Conservation (phyloP, 331 rosid species). For the Rosa hybrid region DNA sequence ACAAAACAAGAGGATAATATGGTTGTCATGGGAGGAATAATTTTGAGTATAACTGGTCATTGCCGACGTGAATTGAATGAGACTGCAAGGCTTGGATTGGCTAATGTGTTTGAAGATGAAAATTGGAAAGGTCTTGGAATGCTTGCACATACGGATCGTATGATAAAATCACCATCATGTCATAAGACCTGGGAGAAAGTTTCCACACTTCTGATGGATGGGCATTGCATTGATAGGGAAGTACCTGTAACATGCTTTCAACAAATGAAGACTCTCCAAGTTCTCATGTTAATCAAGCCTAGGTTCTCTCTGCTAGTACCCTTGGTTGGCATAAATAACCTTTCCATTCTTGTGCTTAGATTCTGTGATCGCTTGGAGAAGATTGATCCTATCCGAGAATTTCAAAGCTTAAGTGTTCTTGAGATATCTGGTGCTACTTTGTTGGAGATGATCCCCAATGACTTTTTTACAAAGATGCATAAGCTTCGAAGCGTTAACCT, state of each 20-base stretch:
- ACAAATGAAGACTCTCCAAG: slow-evolving; percentile 10
- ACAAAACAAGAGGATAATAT: slow-evolving; percentile 20
- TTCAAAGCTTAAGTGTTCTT: slow-evolving; percentile 18
- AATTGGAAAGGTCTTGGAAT: slow-evolving; percentile 33
- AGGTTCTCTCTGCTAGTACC: slow-evolving; percentile 13
- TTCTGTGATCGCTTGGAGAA: slow-evolving; percentile 32
- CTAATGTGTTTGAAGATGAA: slow-evolving; percentile 22
- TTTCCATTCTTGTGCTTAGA: slow-evolving; percentile 44
- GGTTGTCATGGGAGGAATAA: slow-evolving; percentile 22
- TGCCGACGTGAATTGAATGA: slow-evolving; percentile 2
- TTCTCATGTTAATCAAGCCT: slow-evolving; percentile 33
- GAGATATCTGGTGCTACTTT: slow-evolving; percentile 42
- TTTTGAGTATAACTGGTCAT: background rate
- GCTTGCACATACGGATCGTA: slow-evolving; percentile 20
- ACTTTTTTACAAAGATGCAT: slow-evolving; percentile 15
- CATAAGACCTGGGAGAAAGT: slow-evolving; percentile 12
- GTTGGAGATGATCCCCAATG: slow-evolving; percentile 1
- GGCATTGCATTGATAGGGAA: slow-evolving; percentile 28
- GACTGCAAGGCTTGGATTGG: slow-evolving; percentile 34
- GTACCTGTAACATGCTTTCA: slow-evolving; percentile 22
- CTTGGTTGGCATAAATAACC: background rate
- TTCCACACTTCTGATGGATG: slow-evolving; percentile 37
- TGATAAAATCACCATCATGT: slow-evolving; percentile 29
- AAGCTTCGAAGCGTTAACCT: slow-evolving; percentile 37
- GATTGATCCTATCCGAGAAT: slow-evolving; percentile 1